Base-by-base conservation (phyloP, 108 stramenopile genomes). In the Epithemia pelagica region DNA sequence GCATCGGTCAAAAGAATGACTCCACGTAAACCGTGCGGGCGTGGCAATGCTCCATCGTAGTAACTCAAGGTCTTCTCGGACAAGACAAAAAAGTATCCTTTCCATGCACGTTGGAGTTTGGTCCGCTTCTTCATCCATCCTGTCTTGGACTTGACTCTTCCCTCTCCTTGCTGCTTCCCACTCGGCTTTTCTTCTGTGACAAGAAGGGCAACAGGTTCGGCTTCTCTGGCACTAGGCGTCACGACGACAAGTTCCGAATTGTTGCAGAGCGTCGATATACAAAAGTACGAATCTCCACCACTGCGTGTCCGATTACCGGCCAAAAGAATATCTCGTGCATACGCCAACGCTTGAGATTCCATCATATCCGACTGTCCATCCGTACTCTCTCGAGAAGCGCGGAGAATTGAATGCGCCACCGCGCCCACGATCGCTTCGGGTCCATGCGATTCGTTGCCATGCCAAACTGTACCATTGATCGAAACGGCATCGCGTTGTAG, bases 251-350 rank as follows among this genome's bases (percentile, higher is more conserved):
- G 61, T 24, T 82, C 71, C 30, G 73, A 58, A 80, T 90, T 86
- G 24, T 75, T 81, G 65, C 76, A 79, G n/a, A 93, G 66, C n/a
- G 80, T 82, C 31, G 88, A 82, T 19, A 81, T 74, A 68, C 91
- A 93, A 67, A 83, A 92, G 56, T 90, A 90, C 24, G 88, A 87
- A 76, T 93, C 89, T 26, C 89, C 91, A 54, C 85, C 89, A 61
- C 81, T 88, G 26, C 86, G 60, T 25, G 88, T 90, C 21, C 91
- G 83, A 78, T 90, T 85, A 19, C 83, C 73, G 0, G 87, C 81
- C n/a, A 93, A 67, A 0, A 93, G 74, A 55, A 90, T 78, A 59
- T 93, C 89, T 28, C 88, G 76, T 8, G 91, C 87, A 64, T 86
- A 88, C 0, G 80, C 81, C 15, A 88, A 55, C 27, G 88, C 87